Percentiles rank a stretch among this genome's conserved stretches.
These are phyloP conservation scores for Lipomyces chichibuensis DNA, from an alignment of 805 yeast species.

Conservation along the genomic window DNA sequence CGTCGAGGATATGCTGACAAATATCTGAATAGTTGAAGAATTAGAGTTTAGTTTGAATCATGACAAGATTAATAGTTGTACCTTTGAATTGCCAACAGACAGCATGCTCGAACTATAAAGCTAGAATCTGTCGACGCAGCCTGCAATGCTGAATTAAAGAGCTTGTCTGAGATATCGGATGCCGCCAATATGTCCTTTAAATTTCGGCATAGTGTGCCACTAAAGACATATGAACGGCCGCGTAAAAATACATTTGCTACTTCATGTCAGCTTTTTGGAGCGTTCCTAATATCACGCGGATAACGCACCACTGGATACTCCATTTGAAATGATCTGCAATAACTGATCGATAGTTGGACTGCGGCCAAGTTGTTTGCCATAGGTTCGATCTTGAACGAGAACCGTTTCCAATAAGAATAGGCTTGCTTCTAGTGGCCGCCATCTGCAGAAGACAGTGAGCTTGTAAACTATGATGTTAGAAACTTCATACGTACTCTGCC, in stretches of 20 bases:
- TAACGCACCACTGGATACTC: background rate
- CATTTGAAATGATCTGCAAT: background rate
- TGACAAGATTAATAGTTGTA: background rate
- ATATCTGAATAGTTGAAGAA: conserved; percentile 11
- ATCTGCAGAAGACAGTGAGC: background rate
- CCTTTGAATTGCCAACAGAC: conserved; percentile 26
- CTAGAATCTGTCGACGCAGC: conserved; percentile 28
- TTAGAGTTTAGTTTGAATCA: background rate
- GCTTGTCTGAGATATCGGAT: conserved; percentile 5
- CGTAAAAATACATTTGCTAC: conserved; percentile 26
- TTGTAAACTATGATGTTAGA: background rate
- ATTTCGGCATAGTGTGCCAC: conserved; percentile 30
- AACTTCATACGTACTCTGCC: background rate
- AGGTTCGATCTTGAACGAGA: conserved; percentile 24
- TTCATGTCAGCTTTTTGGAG: background rate
- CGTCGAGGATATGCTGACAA: conserved; percentile 25
- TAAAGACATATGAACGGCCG: conserved; percentile 31
- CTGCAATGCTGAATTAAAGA: conserved; percentile 23
- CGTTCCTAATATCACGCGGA: background rate
- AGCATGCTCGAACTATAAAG: conserved; percentile 32
- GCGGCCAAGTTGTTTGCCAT: conserved; percentile 14
- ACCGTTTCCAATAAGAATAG: conserved; percentile 28
- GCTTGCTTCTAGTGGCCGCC: conserved; percentile 18
- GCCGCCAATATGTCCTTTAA: background rate
- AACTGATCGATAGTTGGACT: conserved; percentile 6